Evolutionary conservation across 2,329 filamentous ascomycete species (phyloP).

Genomic region (Teratosphaeria pseudoeucalypti): DNA sequence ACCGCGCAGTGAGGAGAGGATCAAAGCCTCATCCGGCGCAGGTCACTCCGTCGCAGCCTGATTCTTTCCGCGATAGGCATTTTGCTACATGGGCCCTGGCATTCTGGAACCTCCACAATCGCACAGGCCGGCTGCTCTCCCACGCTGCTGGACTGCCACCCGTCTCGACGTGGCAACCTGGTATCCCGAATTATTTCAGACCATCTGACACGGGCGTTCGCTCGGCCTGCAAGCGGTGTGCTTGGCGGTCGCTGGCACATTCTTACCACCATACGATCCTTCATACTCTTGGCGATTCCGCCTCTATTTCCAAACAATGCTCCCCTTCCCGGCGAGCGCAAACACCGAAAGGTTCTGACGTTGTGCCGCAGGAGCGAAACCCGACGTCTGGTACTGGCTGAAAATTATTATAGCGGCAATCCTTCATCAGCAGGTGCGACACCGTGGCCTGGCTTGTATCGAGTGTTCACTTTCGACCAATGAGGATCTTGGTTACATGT

Average conservation of each 20-base stretch:
- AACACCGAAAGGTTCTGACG: neutral
- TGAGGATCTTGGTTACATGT: neutral
- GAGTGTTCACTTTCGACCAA: neutral
- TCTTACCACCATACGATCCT: neutral
- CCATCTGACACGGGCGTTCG: neutral
- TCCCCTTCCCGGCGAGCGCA: neutral
- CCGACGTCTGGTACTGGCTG: neutral
- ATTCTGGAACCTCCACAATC: neutral
- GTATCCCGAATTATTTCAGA: neutral
- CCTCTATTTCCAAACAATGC: neutral
- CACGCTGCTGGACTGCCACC: neutral
- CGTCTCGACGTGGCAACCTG: neutral
- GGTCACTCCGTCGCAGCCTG: neutral
- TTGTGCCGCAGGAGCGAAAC: neutral
- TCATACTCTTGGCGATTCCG: neutral
- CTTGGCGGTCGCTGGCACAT: neutral
- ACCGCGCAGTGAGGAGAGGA: neutral
- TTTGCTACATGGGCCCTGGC: neutral
- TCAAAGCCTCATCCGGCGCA: neutral
- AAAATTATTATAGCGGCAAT: neutral
- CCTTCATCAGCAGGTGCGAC: neutral
- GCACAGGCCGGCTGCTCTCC: neutral
- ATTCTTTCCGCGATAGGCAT: neutral
- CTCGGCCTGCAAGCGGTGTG: neutral
- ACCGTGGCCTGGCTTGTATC: neutral